Percentiles rank a stretch among this genome's conserved stretches.
These are phyloP conservation scores for Daldinia loculata DNA, from an alignment of 495 filamentous ascomycete genomes.

Conservation along the genomic window DNA sequence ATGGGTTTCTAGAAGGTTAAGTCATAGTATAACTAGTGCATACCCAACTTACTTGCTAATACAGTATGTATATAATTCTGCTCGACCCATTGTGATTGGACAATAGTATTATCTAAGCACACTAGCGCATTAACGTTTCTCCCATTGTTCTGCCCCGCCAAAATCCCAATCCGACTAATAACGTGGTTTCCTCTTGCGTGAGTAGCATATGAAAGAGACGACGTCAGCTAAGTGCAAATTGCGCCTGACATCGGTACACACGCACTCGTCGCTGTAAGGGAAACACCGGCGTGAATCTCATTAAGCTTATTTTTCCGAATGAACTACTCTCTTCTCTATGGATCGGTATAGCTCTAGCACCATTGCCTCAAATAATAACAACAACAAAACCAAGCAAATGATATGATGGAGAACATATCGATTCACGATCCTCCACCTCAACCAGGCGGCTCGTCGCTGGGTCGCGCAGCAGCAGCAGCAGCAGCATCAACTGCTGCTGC, in stretches of 20 bases:
- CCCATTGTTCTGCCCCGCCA: neutral
- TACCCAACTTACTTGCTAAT: no score
- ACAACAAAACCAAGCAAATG: conserved; percentile 32
- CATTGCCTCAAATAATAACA: conserved; percentile 7
- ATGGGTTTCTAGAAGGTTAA: neutral
- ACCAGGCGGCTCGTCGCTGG: conserved; percentile 38
- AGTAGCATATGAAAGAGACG: neutral
- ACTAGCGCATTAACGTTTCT: conserved; percentile 29
- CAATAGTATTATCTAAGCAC: neutral
- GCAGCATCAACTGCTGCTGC: conserved; percentile 74
- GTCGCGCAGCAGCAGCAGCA: conserved; percentile 51
- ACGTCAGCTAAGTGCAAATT: conserved; percentile 2
- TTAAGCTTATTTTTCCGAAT: neutral
- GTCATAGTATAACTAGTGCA: neutral
- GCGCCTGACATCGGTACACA: no score
- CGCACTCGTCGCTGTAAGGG: neutral
- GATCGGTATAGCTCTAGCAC: conserved; percentile 19
- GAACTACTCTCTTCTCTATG: conserved; percentile 23
- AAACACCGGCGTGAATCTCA: neutral
- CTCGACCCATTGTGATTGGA: no score
- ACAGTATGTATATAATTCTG: no score
- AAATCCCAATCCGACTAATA: neutral
- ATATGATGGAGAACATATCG: conserved; percentile 59
- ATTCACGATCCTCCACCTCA: conserved; percentile 54
- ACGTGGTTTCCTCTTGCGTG: neutral